A percentile compares a stretch with the other conserved stretches of the same genome.
Evolutionary conservation across 345 rosid genomes (phyloP).

Genomic region (Trapa incisa): DNA sequence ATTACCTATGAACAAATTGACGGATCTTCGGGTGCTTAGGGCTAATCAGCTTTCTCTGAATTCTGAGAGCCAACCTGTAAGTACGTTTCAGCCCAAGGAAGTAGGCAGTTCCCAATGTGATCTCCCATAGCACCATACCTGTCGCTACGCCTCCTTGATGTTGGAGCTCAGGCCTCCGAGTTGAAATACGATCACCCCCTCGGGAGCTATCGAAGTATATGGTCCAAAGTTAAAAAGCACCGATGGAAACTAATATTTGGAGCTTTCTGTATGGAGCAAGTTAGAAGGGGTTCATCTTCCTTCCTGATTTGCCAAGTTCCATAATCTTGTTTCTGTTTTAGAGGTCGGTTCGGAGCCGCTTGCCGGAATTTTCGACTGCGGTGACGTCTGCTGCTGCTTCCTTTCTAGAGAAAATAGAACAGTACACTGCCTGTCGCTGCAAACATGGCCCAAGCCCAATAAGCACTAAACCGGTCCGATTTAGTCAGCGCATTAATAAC

Average conservation of each 20-base stretch:
- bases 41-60: constrained; percentile 50
- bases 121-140: constrained; percentile 84
- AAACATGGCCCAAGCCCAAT: background rate
- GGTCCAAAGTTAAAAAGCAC: background rate
- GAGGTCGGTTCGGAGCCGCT: background rate
- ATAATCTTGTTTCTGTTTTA: background rate
- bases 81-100: constrained; percentile 73
- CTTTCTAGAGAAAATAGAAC: background rate
- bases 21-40: constrained; percentile 51
- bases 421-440: background rate
- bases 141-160: background rate
- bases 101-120: constrained; percentile 74
- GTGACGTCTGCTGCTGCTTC: background rate
- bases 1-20: constrained; percentile 44
- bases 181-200: background rate
- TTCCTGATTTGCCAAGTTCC: background rate
- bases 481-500: background rate
- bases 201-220: background rate
- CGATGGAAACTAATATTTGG: background rate
- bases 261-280: constrained; percentile 2
- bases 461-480: background rate
- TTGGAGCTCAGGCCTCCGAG: background rate
- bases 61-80: constrained; percentile 57
- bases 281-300: background rate
- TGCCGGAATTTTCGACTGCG: background rate